Evolutionary conservation across 306 rosid species (phyloP), one percentile per base, ranked within the genome.

Genomic region (Canavalia ensiformis): DNA sequence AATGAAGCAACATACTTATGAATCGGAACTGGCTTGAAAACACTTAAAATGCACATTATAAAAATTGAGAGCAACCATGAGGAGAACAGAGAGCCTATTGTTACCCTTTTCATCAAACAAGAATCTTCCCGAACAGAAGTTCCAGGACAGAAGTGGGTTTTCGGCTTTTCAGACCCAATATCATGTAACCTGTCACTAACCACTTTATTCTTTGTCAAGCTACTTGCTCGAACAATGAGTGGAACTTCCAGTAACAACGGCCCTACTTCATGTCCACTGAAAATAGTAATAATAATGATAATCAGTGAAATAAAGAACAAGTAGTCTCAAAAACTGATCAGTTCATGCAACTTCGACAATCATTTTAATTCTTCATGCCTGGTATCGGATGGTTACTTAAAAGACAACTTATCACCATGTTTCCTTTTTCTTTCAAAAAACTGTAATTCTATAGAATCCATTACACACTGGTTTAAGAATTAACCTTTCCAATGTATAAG

Each of bases 181-280:
- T 57, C 74, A 82, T 74, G 82, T 30, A 73, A 80, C 29, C 78
- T 76, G 55, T 78, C 83, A 80, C 75, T 57, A 54, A 76, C 84
- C 79, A 66, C 41, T 55, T 73, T 77, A 41, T 86, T 87, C 77
- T 83, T 86, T 33, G 42, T 67, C 39, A 79, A 80, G 58, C 68
- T 75, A 57, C 84, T 84, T 9, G 66, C 73, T 73, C 35, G 72
- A 44, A 56, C 81, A 81, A 69, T 56, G 57, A 25, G 72, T 2
- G 94, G 92, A 80, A 73, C 88, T 74, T 91, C 87, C 86, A 90
- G 66, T 81, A 74, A 13, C 79, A 90, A 72, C 11, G 90, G 94
- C 33, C 96, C 96, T 11, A 88, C 87, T 84, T 91, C 92, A 68
- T 87, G 77, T 69, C 99, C 99, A 84, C 99, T 91, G 91, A 81